Percentiles rank a stretch among this genome's conserved stretches.
Evolutionary conservation across 371 early-diverging fungal species (phyloP).

Genomic region (Smittium culicis): DNA sequence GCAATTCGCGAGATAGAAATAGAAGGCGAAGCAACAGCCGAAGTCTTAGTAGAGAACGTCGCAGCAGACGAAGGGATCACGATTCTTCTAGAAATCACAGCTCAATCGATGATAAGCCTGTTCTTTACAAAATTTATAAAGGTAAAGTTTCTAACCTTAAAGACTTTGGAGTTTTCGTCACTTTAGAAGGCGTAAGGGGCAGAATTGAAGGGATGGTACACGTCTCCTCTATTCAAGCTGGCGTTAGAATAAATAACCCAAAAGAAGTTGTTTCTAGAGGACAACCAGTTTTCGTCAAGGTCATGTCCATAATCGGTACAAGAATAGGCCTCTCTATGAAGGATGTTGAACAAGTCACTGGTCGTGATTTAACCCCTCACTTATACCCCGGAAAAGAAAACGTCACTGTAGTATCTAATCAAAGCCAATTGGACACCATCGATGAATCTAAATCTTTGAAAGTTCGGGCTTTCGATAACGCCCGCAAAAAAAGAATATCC

Average conservation of each 20-base stretch:
- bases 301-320: conserved; percentile 70
- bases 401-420: not conserved
- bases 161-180: conserved; percentile 87
- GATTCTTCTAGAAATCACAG: conserved; percentile 2
- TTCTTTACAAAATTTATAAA: conserved; percentile 78
- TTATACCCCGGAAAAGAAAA: conserved; percentile 29
- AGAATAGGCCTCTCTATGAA: conserved; percentile 79
- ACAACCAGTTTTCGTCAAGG: conserved; percentile 79
- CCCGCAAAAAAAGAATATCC: conserved; percentile 60
- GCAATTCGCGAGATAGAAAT: conserved; percentile 29
- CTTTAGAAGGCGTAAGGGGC: conserved; percentile 56
- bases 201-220: conserved; percentile 70
- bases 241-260: conserved; percentile 58
- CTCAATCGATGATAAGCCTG: conserved; percentile 53
- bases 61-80: conserved; percentile 10
- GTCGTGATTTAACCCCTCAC: conserved; percentile 64
- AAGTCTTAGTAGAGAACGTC: conserved; percentile 22
- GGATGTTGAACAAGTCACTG: conserved; percentile 86
- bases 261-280: conserved; percentile 61
- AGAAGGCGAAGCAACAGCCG: conserved; percentile 33
- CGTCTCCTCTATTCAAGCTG: conserved; percentile 49
- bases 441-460: conserved; percentile 4
- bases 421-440: not conserved
- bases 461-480: not conserved
- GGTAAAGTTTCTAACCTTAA: conserved; percentile 63